phyloP scores from a whole-genome alignment of 2,329 filamentous ascomycete species.

The Epichloe gansuensis region DNA sequence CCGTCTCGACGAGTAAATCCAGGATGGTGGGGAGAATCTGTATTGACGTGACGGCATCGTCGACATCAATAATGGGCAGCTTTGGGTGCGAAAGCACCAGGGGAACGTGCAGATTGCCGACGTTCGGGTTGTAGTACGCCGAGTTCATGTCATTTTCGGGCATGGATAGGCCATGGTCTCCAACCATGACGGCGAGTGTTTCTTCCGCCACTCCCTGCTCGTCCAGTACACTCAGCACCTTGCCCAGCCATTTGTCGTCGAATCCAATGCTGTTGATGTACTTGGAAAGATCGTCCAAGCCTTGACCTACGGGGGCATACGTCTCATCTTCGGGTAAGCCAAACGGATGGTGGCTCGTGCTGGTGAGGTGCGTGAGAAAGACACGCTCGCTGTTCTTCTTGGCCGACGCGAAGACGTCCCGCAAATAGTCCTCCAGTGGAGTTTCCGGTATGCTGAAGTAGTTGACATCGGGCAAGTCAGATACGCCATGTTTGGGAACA shows the following conservation, averaged over 20 bases:
- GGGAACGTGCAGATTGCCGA: constrained; percentile 22
- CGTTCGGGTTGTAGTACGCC: constrained; percentile 21
- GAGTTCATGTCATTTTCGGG: constrained; percentile 19
- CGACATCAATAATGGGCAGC: constrained; percentile 19
- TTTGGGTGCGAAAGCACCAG: constrained; percentile 21
- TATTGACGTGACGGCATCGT: constrained; percentile 20
- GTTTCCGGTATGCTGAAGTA: constrained; percentile 22
- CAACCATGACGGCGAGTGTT: constrained; percentile 20
- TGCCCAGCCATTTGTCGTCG: constrained; percentile 21
- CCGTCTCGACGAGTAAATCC: constrained; percentile 21
- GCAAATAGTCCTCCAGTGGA: constrained; percentile 20
- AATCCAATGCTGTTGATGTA: constrained; percentile 23
- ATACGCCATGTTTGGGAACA: constrained; percentile 16
- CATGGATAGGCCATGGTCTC: constrained; percentile 22
- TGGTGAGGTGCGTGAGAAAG: constrained; percentile 23
- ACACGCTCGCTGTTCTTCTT: constrained; percentile 19
- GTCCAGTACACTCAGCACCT: constrained; percentile 19
- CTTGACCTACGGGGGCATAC: constrained; percentile 16
- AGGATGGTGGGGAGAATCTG: constrained; percentile 24
- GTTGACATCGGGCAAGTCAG: constrained; percentile 19
- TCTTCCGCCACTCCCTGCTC: constrained; percentile 21
- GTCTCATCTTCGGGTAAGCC: constrained; percentile 17
- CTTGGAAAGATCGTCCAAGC: constrained; percentile 19
- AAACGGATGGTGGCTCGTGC: constrained; percentile 23
- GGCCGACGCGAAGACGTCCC: constrained; percentile 19